Evolutionary conservation across 495 filamentous ascomycete genomes (phyloP).

Genomic region (Aspergillus conjunctus): DNA sequence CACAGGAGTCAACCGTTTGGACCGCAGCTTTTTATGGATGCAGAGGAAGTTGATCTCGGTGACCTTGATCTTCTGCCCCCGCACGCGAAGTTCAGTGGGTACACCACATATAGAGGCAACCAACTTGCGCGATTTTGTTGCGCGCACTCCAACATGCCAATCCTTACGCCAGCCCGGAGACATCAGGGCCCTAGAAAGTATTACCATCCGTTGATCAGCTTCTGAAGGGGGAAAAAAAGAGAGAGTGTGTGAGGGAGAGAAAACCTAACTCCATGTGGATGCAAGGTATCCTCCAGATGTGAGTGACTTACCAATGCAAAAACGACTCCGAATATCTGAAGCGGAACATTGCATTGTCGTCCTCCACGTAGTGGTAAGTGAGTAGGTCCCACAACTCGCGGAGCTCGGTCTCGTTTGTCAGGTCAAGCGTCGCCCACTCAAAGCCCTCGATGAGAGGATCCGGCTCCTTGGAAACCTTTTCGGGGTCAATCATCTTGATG

Average conservation of each 20-base stretch:
- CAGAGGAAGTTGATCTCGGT: constrained; percentile 98
- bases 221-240: not conserved
- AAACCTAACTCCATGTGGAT: not conserved
- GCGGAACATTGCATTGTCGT: constrained; percentile 93
- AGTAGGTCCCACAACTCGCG: constrained; percentile 87
- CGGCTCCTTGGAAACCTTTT: constrained; percentile 71
- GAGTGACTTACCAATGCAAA: constrained; percentile 71
- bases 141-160: constrained; percentile 94
- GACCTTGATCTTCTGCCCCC: constrained; percentile 69
- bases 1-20: constrained; percentile 86
- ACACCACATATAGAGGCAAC: constrained; percentile 95
- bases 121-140: constrained; percentile 72
- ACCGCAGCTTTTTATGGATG: constrained; percentile 94
- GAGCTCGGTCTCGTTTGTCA: constrained; percentile 67
- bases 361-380: constrained; percentile 93
- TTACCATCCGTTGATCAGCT: constrained; percentile 11
- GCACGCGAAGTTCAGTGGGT: constrained; percentile 78
- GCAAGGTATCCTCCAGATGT: not conserved
- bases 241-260: too few species aligned
- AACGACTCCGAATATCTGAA: constrained; percentile 92
- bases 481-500: constrained; percentile 71
- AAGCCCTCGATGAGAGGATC: constrained; percentile 71
- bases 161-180: constrained; percentile 93
- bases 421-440: constrained; percentile 91
- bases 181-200: constrained; percentile 73